A percentile compares a stretch with the other conserved stretches of the same genome.
These are phyloP conservation scores for Candida frijolesensis DNA, from an alignment of 1,139 yeast species.

Conservation along the genomic window DNA sequence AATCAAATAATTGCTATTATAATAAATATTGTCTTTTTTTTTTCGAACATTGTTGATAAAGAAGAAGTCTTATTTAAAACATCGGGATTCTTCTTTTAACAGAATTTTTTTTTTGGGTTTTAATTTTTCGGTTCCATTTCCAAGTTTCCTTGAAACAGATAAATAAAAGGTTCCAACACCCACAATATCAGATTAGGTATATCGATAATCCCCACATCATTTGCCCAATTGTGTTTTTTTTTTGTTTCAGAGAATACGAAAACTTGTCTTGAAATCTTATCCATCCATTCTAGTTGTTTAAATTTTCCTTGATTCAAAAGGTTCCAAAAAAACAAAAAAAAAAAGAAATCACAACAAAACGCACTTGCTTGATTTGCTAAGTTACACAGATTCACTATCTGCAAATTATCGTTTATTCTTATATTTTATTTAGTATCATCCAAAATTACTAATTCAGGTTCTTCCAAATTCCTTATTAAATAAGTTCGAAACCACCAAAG, in stretches of 20 bases:
- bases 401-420: neutral
- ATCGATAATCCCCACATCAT: neutral
- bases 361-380: neutral
- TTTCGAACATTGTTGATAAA: neutral
- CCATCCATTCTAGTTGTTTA: neutral
- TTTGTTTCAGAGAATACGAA: neutral
- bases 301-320: conserved; percentile 6
- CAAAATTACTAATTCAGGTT: neutral
- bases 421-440: neutral
- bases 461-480: conserved; percentile 4
- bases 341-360: neutral
- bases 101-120: neutral
- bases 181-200: neutral
- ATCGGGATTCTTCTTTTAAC: neutral
- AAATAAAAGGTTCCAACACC: neutral
- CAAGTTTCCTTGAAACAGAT: neutral
- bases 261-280: neutral
- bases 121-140: neutral
- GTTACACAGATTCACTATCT: neutral
- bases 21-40: neutral
- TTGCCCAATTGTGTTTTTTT: neutral
- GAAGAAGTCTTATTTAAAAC: neutral
- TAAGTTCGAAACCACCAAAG: neutral
- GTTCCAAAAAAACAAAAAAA: neutral
- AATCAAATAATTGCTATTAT: neutral